Conservation (phyloP, 2,329 filamentous ascomycete species). For the Aspergillus cejpii region DNA sequence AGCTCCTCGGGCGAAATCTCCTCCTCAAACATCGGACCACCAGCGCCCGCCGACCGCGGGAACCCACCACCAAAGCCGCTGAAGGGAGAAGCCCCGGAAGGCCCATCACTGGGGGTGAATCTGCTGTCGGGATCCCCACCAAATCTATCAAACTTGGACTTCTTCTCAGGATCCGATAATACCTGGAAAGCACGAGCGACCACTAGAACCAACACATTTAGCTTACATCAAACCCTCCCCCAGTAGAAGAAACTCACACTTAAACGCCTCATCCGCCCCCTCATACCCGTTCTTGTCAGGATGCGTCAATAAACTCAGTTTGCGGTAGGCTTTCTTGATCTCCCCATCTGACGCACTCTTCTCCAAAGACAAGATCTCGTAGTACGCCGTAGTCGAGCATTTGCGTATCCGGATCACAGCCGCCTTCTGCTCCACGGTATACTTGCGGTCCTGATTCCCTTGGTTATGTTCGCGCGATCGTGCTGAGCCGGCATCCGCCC, state of each 20-base stretch:
- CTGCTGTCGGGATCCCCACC: slow-evolving; percentile 88
- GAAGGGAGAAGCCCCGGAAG: slow-evolving; percentile 41
- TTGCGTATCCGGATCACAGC: slow-evolving; percentile 82
- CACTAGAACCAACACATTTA: slow-evolving; percentile 46
- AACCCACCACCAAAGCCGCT: slow-evolving; percentile 45
- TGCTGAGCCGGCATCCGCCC: slow-evolving; percentile 40
- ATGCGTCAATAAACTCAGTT: slow-evolving; percentile 87
- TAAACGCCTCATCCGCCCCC: slow-evolving; percentile 94
- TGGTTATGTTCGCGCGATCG: slow-evolving; percentile 45
- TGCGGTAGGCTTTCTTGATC: slow-evolving; percentile 97
- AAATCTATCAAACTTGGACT: slow-evolving; percentile 76
- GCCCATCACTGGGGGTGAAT: slow-evolving; percentile 54
- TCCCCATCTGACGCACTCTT: slow-evolving; percentile 66
- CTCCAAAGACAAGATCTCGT: slow-evolving; percentile 81
- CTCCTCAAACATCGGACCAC: slow-evolving; percentile 67
- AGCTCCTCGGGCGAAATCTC: slow-evolving; percentile 95
- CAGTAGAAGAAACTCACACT: slow-evolving; percentile 52
- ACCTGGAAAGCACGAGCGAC: slow-evolving; percentile 90
- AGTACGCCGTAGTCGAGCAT: slow-evolving; percentile 82
- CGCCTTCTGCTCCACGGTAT: slow-evolving; percentile 82
- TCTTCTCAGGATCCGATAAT: slow-evolving; percentile 88
- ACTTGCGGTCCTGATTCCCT: slow-evolving; percentile 53
- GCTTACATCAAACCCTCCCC: slow-evolving; percentile 58
- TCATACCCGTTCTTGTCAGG: slow-evolving; percentile 98
- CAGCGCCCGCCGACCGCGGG: slow-evolving; percentile 42